Evolutionary conservation across 208 protist genomes (phyloP).

Genomic region (Zelonia costaricensis): DNA sequence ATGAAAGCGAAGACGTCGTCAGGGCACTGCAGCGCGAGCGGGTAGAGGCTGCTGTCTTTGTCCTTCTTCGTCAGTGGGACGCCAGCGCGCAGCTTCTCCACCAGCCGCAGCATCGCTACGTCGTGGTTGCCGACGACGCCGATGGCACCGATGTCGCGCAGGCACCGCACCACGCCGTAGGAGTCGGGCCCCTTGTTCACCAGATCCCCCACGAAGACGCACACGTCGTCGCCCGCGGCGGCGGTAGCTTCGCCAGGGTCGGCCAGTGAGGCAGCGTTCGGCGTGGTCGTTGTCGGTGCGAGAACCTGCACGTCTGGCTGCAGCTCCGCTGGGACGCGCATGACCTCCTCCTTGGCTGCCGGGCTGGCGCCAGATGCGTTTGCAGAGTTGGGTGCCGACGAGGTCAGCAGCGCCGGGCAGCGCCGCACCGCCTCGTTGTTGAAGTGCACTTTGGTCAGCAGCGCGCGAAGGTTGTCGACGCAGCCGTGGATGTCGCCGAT

Average conservation of each 20-base stretch:
- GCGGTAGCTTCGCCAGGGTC: background rate
- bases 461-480: conserved; percentile 38
- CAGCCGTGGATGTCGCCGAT: conserved; percentile 87
- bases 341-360: too few relatives aligned
- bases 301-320: background rate
- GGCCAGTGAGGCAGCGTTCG: too few relatives aligned
- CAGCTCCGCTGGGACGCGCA: conserved; percentile 5
- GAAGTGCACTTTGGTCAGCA: conserved; percentile 60
- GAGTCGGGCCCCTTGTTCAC: conserved; percentile 87
- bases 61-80: conserved; percentile 30
- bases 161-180: conserved; percentile 52
- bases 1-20: conserved; percentile 65
- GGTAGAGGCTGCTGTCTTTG: conserved; percentile 31
- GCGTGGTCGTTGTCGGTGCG: too few relatives aligned
- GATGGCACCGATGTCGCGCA: conserved; percentile 55
- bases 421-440: conserved; percentile 16
- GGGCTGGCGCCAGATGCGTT: too few relatives aligned
- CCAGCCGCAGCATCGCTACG: conserved; percentile 49
- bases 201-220: conserved; percentile 74
- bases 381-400: background rate
- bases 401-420: conserved; percentile 14
- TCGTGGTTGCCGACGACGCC: conserved; percentile 86
- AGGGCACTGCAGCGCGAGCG: conserved; percentile 46
- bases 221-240: conserved; percentile 37
- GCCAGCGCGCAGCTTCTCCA: conserved; percentile 26